Evolutionary conservation across 2,329 filamentous ascomycete species (phyloP).

Genomic region (Ophiostoma pallidulum): DNA sequence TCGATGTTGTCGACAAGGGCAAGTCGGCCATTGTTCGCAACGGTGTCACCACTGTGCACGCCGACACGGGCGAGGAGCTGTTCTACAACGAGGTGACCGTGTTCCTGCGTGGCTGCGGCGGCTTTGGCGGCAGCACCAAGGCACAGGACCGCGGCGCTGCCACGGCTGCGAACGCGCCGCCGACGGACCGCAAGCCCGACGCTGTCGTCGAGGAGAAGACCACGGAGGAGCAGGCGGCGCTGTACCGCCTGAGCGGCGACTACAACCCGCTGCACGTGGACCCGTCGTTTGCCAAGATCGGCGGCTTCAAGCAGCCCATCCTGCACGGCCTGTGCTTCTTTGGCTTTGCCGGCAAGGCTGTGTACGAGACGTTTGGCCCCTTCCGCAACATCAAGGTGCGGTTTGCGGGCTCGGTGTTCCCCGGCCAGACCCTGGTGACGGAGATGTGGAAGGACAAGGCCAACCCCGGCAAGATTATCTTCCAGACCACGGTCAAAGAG

Average conservation of each 20-base stretch:
- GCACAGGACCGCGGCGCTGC: slow-evolving; percentile 67
- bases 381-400: slow-evolving; percentile 90
- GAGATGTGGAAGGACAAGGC: slow-evolving; percentile 86
- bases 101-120: slow-evolving; percentile 84
- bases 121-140: slow-evolving; percentile 78
- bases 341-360: slow-evolving; percentile 81
- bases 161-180: slow-evolving; percentile 70
- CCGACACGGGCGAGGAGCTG: slow-evolving; percentile 74
- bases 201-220: slow-evolving; percentile 78
- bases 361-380: slow-evolving; percentile 71
- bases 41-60: slow-evolving; percentile 74
- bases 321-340: slow-evolving; percentile 96
- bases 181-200: slow-evolving; percentile 62
- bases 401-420: slow-evolving; percentile 77
- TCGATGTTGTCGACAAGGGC: slow-evolving; percentile 96
- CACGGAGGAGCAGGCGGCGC: slow-evolving; percentile 78
- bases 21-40: slow-evolving; percentile 74
- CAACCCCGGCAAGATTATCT: slow-evolving; percentile 53
- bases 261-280: slow-evolving; percentile 96
- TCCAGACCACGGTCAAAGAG: slow-evolving; percentile 85
- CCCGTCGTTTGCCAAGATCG: slow-evolving; percentile 85
- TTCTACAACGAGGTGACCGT: slow-evolving; percentile 97
- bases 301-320: slow-evolving; percentile 90
- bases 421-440: slow-evolving; percentile 80
- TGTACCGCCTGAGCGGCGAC: slow-evolving; percentile 91